Percentiles rank a stretch among this genome's conserved stretches.
phyloP scores from a whole-genome alignment of 768 basidiomycete genomes.

The Glaciozyma antarctica region DNA sequence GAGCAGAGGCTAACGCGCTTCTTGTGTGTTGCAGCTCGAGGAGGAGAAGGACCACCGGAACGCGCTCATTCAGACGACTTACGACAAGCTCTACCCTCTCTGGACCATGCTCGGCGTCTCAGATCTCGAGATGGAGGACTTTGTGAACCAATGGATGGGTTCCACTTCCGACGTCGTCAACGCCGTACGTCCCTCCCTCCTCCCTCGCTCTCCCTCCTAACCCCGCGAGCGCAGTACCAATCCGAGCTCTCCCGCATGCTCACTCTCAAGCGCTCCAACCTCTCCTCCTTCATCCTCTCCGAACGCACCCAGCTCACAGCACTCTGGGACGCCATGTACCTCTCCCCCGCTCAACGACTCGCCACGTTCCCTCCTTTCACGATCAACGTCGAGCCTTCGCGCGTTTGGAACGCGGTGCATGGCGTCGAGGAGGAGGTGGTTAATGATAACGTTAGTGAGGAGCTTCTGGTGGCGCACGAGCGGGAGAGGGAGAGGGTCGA shows the following conservation, averaged over 20 bases:
- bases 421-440: conserved; percentile 16
- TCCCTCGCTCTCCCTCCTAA: not conserved
- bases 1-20: not conserved
- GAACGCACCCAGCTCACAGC: conserved; percentile 69
- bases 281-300: conserved; percentile 71
- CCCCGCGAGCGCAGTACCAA: conserved; percentile 51
- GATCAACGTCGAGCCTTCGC: conserved; percentile 45
- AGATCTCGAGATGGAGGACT: conserved; percentile 76
- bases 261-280: conserved; percentile 73
- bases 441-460: conserved; percentile 30
- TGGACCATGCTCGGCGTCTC: conserved; percentile 78
- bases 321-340: conserved; percentile 78
- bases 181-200: conserved; percentile 43
- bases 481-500: conserved; percentile 78
- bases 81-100: conserved; percentile 80
- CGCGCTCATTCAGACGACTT: conserved; percentile 79
- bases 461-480: conserved; percentile 63
- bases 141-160: conserved; percentile 69
- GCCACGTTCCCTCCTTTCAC: conserved; percentile 65
- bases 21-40: conserved; percentile 45
- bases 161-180: conserved; percentile 64
- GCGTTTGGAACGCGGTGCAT: conserved; percentile 5
- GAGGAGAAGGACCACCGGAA: conserved; percentile 67
- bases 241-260: conserved; percentile 83
- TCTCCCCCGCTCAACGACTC: conserved; percentile 55